A percentile compares a stretch with the other conserved stretches of the same genome.
phyloP scores from a whole-genome alignment of 2,329 filamentous ascomycete species.

The Aspergillus costaricaensis region DNA sequence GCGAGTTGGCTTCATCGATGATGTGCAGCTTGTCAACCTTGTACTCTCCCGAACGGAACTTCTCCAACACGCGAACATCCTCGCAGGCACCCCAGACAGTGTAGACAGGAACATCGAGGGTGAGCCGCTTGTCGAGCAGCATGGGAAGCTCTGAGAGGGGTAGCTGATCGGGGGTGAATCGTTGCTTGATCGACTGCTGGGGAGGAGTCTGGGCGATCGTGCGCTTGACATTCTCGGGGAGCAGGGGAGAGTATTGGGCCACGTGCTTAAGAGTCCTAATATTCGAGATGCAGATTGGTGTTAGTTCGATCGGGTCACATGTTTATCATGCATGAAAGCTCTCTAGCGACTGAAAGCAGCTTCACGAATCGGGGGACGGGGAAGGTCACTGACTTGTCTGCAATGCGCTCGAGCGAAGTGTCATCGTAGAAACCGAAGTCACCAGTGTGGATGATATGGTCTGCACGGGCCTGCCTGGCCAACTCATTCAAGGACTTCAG shows the following conservation, averaged over 20 bases:
- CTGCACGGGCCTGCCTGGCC: slow-evolving; percentile 88
- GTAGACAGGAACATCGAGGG: slow-evolving; percentile 94
- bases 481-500: slow-evolving; percentile 94
- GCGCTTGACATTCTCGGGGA: slow-evolving; percentile 72
- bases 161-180: slow-evolving; percentile 77
- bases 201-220: slow-evolving; percentile 69
- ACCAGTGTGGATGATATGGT: slow-evolving; percentile 98
- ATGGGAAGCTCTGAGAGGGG: slow-evolving; percentile 89
- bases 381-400: slow-evolving; percentile 76
- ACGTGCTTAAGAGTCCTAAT: slow-evolving; percentile 93
- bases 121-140: slow-evolving; percentile 84
- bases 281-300: slow-evolving; percentile 12
- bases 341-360: background rate
- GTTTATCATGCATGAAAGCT: background rate
- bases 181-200: slow-evolving; percentile 72
- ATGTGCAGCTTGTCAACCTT: slow-evolving; percentile 97
- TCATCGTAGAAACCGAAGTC: slow-evolving; percentile 99
- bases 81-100: slow-evolving; percentile 99
- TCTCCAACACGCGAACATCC: slow-evolving; percentile 95
- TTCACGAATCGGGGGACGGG: background rate
- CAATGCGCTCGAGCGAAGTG: slow-evolving; percentile 91
- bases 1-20: slow-evolving; percentile 95
- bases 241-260: slow-evolving; percentile 94
- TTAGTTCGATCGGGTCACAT: slow-evolving; percentile 21
- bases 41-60: slow-evolving; percentile 96